Evolutionary conservation across 306 rosid species (phyloP), one percentile per base, ranked within the genome.

Genomic region (Prinsepia uniflora): DNA sequence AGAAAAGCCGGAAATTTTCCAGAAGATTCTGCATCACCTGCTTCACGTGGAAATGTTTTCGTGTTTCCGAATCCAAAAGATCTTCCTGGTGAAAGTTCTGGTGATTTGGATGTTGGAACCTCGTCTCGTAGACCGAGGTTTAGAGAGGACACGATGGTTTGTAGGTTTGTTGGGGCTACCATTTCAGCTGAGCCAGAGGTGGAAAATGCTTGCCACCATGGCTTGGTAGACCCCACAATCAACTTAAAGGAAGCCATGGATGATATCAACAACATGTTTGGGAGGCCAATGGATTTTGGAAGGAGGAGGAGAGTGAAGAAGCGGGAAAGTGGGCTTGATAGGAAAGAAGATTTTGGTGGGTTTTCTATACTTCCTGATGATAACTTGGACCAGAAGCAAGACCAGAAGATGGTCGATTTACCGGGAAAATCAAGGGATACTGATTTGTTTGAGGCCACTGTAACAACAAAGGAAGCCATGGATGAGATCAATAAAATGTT

Each of bases 161-260:
- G 89, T 80, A 84, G 92, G 84, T 91, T 94, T 75, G 99, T 94
- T 68, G 99, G 99, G 63, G 87, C 96, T 68, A 62, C 99, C 63
- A 89, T 94, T 78, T 83, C 67, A 68, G 85, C 89, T 70, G 95
- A 89, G 71, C 96, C 97, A 19, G 74, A 77, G 82, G 99, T 85
- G 81, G 99, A 94, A 78, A 94, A 94, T 72, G 92, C 79, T 65
- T 94, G 99, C 65, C 99, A 94, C 83, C 96, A 91, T 50, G 99
- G 99, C 49, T 86, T 94, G 67, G 96, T 94, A 61, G 99, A 94
- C 14, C 99, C 99, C 34, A 94, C 97, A 57, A 78, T 94, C 75
- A 94, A 94, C 88, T 65, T 91, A 86, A 91, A 86, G 84, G 96
- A 94, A 79, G 99, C 99, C 43, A 94, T 94, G 97, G 83, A 87